Conservation (phyloP, 768 basidiomycete genomes). For the Macrocybe gigantea region DNA sequence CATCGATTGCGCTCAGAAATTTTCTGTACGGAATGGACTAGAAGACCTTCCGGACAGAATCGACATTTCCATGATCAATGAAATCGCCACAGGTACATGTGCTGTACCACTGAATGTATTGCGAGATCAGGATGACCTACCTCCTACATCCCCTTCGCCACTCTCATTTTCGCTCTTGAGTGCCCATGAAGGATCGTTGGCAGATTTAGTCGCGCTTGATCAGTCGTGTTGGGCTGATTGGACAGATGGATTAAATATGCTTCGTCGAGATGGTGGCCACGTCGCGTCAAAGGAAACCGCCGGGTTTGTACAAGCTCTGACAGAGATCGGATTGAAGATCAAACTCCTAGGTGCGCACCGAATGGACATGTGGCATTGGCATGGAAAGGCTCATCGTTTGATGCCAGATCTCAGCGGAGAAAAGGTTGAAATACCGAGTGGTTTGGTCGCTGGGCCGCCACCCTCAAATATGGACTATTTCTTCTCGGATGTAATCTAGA, state of each 20-base stretch:
- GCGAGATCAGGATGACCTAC: conserved; percentile 56
- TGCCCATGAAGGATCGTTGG: conserved; percentile 64
- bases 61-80: conserved; percentile 73
- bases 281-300: conserved; percentile 83
- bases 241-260: conserved; percentile 90
- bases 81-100: conserved; percentile 73
- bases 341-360: conserved; percentile 67
- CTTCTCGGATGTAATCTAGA: conserved; percentile 61
- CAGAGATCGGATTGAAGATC: conserved; percentile 89
- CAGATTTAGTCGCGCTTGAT: conserved; percentile 75
- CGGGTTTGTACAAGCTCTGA: conserved; percentile 79
- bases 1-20: conserved; percentile 76
- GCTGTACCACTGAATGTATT: conserved; percentile 60
- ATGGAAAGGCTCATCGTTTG: conserved; percentile 2
- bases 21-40: conserved; percentile 70
- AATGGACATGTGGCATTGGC: background rate
- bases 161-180: conserved; percentile 76
- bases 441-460: conserved; percentile 70
- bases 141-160: conserved; percentile 52
- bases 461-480: conserved; percentile 80
- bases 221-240: conserved; percentile 85
- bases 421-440: conserved; percentile 83
- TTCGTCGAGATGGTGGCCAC: conserved; percentile 75
- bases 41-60: conserved; percentile 88
- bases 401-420: conserved; percentile 78